Base-by-base conservation (phyloP, 2,329 filamentous ascomycete genomes). In the Verticillium klebahnii region DNA sequence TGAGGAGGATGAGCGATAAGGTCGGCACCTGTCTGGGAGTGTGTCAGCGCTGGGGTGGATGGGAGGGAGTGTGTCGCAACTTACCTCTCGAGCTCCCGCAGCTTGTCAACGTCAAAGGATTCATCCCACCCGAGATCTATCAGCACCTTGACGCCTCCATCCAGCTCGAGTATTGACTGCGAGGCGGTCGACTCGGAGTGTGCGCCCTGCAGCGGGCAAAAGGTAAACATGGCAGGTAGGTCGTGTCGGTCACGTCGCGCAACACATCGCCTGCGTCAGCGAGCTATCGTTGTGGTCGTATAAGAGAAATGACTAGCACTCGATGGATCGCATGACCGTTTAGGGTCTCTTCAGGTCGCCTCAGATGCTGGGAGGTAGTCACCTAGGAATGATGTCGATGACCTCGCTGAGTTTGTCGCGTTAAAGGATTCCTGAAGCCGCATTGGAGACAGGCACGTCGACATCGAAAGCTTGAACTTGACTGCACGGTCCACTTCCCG, bases 61-160 rank as follows among this genome's bases (percentile, higher is more conserved):
- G 9, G 23, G 17, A 15, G 15, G 17, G 11, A 25, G 11, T 23
- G 7, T 2, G n/a, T 11, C 40, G 40, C 29, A 60, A 72, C 82
- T 67, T 84, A 96, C 90, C 92, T 95, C 77, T 98, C 94, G 64
- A 99, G 85, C 77, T 95, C 91, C 69, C 88, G 88, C 59, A 99
- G 85, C 80, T 92, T 90, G 65, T 85, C 85, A 36, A 87, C 85
- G 72, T 96, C 90, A 73, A 99, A 98, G 2, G 85, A 85, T 73
- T 96, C 92, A 73, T 98, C 93, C 95, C 95, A 99, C 63, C 95
- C 95, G 55, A 97, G 89, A 73, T 97, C 94, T 40, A 99, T 87
- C 60, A 99, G 84, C 59, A 99, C 87, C 76, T 98, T 98, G 78
- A 99, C 90, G 63, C 94, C 95, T 66, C 94, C 94, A 79, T 99